Evolutionary conservation across 116 monocot genomes (phyloP), one percentile per base, ranked within the genome.

Genomic region (Papilionanthe hybrid): DNA sequence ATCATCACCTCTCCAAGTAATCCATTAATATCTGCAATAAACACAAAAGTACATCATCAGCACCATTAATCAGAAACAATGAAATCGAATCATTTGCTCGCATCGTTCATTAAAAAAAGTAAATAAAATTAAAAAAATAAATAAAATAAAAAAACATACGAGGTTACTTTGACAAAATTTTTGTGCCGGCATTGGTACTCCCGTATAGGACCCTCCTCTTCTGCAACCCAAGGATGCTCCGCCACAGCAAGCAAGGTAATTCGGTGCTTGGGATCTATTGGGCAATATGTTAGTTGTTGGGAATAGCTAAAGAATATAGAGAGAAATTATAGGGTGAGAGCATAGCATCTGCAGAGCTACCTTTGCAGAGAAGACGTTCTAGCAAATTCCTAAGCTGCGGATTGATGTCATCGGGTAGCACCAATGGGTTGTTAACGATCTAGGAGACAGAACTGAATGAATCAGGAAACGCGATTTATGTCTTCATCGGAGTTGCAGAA

Each of bases 311-410:
- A 27, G 4, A 41, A 5, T 58, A 5, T 58, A 22, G 32, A 7
- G n/a, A 75, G 65, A 5, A 9, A 72, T 15, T 37, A 32, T 71
- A 29, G 41, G 71, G 15, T 4, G 37, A 71, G 71, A 71, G 41
- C 13, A 71, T 15, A 41, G 37, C 41, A 71, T 32, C 37, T 17
- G 77, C 22, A 75, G 41, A 25, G 19, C 20, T 73, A 86, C 89
- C 89, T 84, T 89, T 89, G 80, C 81, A 84, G 71, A 89, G 89
- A 75, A 89, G 86, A n/a, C 78, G 47, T 84, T 89, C 79, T 17
- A 89, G 75, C 72, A 89, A 80, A 69, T 82, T 82, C 18, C 72
- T 86, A 48, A 89, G 71, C 69, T 84, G 84, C 27, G 89, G 86
- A 42, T 79, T 82, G 19, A 89, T 84, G 55, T 86, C 80, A 30